These are phyloP conservation scores for Pseudogymnoascus sp. DNA, from an alignment of 2,329 filamentous ascomycete genomes.

Conservation along the genomic window DNA sequence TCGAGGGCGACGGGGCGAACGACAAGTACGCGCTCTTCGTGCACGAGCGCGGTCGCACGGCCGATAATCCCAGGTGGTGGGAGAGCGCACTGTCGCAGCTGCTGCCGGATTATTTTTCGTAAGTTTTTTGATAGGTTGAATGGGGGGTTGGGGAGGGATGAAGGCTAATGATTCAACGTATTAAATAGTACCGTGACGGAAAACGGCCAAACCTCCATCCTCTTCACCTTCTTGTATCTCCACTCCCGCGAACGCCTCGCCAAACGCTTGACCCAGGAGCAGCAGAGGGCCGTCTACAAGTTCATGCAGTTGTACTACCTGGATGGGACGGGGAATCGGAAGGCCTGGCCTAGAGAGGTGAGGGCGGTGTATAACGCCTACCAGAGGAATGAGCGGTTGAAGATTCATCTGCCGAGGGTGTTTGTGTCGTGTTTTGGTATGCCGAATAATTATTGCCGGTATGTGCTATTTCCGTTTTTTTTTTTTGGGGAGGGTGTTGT, in stretches of 20 bases:
- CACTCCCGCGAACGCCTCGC: neutral
- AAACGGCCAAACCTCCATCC: neutral
- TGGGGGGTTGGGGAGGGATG: too few relatives aligned
- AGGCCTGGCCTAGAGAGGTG: neutral
- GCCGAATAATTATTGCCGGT: neutral
- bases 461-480: neutral
- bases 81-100: neutral
- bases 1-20: neutral
- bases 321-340: neutral
- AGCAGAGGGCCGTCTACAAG: neutral
- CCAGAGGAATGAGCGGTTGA: neutral
- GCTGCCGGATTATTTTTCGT: neutral
- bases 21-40: neutral
- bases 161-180: too few relatives aligned
- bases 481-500: too few relatives aligned
- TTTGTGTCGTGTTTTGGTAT: neutral
- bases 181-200: too few relatives aligned
- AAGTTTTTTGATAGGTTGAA: too few relatives aligned
- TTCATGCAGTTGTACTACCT: too few relatives aligned
- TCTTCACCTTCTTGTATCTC: neutral
- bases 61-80: neutral
- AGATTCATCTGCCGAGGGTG: neutral
- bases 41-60: neutral
- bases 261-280: neutral
- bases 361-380: neutral